Evolutionary conservation across 1,139 yeast genomes (phyloP).

Genomic region (Trichomonascaceae sp.): DNA sequence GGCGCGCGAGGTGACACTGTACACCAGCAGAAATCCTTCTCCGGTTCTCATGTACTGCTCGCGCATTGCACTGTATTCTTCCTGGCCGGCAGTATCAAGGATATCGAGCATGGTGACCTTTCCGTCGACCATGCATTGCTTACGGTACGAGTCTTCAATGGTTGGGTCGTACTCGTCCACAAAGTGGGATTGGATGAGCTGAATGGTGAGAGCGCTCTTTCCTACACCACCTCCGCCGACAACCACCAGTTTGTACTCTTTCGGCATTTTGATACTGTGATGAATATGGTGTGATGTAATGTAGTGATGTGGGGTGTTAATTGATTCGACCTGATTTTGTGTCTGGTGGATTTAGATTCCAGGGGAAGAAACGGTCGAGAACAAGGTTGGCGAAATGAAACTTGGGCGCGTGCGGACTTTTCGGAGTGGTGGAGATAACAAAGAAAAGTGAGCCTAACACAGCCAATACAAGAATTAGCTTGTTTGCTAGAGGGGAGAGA

Average conservation of each 20-base stretch:
- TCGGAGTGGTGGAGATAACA: too few relatives aligned
- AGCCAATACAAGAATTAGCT: too few relatives aligned
- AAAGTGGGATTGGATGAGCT: constrained; percentile 47
- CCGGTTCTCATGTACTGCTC: constrained; percentile 90
- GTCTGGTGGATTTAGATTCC: too few relatives aligned
- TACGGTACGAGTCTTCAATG: constrained; percentile 90
- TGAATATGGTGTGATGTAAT: background rate
- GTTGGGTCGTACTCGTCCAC: constrained; percentile 97
- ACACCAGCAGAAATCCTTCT: constrained; percentile 80
- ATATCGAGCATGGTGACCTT: constrained; percentile 86
- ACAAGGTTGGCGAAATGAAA: too few relatives aligned
- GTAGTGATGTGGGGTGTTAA: background rate
- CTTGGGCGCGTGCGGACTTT: too few relatives aligned
- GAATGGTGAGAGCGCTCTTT: constrained; percentile 88
- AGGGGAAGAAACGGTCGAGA: too few relatives aligned
- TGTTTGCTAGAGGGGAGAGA: too few relatives aligned
- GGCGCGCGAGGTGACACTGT: constrained; percentile 76
- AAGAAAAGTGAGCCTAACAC: too few relatives aligned
- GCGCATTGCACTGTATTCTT: constrained; percentile 92
- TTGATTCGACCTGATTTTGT: too few relatives aligned
- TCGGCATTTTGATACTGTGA: constrained; percentile 5
- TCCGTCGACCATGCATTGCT: constrained; percentile 85
- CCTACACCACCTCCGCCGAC: constrained; percentile 99
- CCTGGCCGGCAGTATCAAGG: constrained; percentile 97
- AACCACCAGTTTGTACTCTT: constrained; percentile 70